Conservation (phyloP, 768 basidiomycete genomes). For the Megacollybia marginata region DNA sequence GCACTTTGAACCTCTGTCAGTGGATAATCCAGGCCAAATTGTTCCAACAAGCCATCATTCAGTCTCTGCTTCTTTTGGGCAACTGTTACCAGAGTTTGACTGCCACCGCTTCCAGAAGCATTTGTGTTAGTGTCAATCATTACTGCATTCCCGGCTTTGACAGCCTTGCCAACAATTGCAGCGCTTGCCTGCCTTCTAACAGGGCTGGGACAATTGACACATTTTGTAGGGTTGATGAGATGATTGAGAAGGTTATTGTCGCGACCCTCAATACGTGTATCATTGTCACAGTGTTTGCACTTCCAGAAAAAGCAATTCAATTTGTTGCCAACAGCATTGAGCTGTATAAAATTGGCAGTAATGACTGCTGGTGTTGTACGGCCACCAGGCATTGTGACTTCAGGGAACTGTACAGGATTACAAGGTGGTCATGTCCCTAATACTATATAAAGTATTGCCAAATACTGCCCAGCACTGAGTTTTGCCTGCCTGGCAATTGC, state of each 20-base stretch:
- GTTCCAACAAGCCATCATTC: neutral
- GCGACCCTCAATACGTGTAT: constrained; percentile 3
- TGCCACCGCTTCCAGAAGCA: neutral
- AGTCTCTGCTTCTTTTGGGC: neutral
- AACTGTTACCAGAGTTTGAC: neutral
- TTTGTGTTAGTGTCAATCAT: neutral
- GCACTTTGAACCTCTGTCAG: neutral
- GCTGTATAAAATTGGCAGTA: neutral
- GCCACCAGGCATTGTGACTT: neutral
- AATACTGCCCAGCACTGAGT: constrained; percentile 2
- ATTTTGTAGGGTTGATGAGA: neutral
- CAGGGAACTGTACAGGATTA: neutral
- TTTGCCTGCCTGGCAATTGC: neutral
- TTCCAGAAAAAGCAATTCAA: constrained; percentile 3
- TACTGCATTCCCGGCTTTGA: neutral
- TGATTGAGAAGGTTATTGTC: constrained; percentile 9
- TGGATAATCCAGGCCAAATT: neutral
- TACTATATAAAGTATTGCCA: constrained; percentile 6
- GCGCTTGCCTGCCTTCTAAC: neutral
- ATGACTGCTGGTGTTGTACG: neutral
- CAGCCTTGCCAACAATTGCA: neutral
- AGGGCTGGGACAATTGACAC: neutral
- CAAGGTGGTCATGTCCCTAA: neutral
- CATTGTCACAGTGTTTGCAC: constrained; percentile 6
- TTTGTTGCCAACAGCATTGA: constrained; percentile 3